Percentiles rank a stretch among this genome's conserved stretches.
phyloP scores from a whole-genome alignment of 2,329 filamentous ascomycete species.

The Helotiales sp. region DNA sequence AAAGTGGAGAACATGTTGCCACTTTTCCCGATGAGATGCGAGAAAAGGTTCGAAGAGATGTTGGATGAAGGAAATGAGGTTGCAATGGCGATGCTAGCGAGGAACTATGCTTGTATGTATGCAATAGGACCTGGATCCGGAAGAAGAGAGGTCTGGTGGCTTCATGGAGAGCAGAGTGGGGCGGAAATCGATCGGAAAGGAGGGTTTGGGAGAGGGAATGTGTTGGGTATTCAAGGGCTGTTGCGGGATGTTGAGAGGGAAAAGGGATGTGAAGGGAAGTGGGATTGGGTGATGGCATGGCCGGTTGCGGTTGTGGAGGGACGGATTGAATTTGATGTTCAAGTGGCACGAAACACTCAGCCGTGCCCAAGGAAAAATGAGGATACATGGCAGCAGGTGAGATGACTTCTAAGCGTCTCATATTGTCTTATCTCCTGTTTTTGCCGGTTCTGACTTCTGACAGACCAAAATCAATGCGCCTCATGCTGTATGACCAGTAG shows the following conservation, averaged over 20 bases:
- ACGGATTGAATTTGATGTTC: not conserved
- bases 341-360: not conserved
- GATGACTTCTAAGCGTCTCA: no score
- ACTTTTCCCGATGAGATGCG: not conserved
- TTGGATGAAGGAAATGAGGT: not conserved
- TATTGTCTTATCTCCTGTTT: no score
- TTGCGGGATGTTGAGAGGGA: not conserved
- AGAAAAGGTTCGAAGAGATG: not conserved
- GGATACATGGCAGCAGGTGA: not conserved
- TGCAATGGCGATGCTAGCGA: not conserved
- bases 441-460: no score
- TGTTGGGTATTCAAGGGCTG: not conserved
- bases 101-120: no score
- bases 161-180: not conserved
- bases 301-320: not conserved
- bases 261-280: not conserved
- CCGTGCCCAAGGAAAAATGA: not conserved
- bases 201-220: not conserved
- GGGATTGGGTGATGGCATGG: not conserved
- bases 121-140: not conserved
- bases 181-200: no score
- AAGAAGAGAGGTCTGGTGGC: not conserved
- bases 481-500: no score
- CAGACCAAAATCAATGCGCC: no score
- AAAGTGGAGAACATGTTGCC: not conserved